A percentile compares a stretch with the other conserved stretches of the same genome.
phyloP scores from a whole-genome alignment of 164 flowering plant genomes.

The Vitis riparia region DNA sequence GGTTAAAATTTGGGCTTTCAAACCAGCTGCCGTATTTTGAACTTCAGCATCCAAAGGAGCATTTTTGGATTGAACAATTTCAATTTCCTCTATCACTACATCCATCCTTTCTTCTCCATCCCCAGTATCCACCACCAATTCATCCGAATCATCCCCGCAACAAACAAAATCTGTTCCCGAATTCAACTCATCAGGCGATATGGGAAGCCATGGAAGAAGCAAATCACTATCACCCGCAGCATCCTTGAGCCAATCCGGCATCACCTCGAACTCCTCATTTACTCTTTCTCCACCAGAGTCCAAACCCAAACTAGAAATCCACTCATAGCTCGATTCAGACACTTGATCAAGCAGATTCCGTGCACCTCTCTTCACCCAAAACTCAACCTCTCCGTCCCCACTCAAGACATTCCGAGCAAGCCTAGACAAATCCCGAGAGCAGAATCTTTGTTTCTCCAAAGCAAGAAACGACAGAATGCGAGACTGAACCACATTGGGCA shows the following conservation, averaged over 20 bases:
- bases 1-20: conserved; percentile 37
- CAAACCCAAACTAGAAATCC: conserved; percentile 37
- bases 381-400: conserved; percentile 35
- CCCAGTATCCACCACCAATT: conserved; percentile 14
- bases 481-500: conserved; percentile 59
- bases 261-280: conserved; percentile 45
- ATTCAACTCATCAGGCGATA: conserved; percentile 34
- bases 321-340: conserved; percentile 32
- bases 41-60: conserved; percentile 36
- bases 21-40: conserved; percentile 28
- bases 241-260: conserved; percentile 60
- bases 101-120: conserved; percentile 19
- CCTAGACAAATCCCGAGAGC: conserved; percentile 29
- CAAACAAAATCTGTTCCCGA: conserved; percentile 5
- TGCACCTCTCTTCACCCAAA: conserved; percentile 80
- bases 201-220: conserved; percentile 75
- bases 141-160: conserved; percentile 15
- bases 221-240: conserved; percentile 12
- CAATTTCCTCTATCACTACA: conserved; percentile 21
- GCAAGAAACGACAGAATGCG: conserved; percentile 62
- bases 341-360: conserved; percentile 56
- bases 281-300: conserved; percentile 27
- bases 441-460: conserved; percentile 46
- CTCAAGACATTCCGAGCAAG: conserved; percentile 47
- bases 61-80: conserved; percentile 11